Evolutionary conservation across 2,329 filamentous ascomycete genomes (phyloP).

Genomic region (Colletotrichum sp.): DNA sequence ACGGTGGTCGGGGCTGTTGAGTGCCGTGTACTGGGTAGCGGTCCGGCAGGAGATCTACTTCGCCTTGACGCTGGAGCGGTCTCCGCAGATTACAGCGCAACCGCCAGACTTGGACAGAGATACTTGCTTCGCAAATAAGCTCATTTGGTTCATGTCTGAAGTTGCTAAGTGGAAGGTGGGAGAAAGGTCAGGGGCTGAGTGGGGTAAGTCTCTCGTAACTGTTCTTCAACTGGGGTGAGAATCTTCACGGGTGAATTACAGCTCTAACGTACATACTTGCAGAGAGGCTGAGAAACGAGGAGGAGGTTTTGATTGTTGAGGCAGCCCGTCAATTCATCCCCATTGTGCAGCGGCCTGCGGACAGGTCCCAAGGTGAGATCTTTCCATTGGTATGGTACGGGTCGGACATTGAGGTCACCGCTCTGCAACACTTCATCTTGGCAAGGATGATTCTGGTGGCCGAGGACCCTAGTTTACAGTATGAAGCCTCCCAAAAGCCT

Average conservation of each 20-base stretch:
- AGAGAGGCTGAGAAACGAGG: not conserved
- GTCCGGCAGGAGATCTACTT: slow-evolving; percentile 46
- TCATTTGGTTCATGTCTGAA: slow-evolving; percentile 46
- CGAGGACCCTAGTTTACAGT: slow-evolving; percentile 42
- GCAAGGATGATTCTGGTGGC: slow-evolving; percentile 44
- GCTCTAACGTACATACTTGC: not conserved
- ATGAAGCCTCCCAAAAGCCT: not conserved
- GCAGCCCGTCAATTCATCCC: slow-evolving; percentile 23
- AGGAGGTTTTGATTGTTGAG: not conserved
- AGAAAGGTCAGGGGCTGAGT: slow-evolving; percentile 38
- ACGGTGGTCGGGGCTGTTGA: slow-evolving; percentile 40
- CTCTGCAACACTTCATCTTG: slow-evolving; percentile 43
- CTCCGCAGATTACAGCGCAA: slow-evolving; percentile 40
- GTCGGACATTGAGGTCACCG: slow-evolving; percentile 44
- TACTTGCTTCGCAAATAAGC: slow-evolving; percentile 42
- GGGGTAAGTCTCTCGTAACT: slow-evolving; percentile 31
- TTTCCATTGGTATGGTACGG: slow-evolving; percentile 45
- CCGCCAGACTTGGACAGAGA: slow-evolving; percentile 35
- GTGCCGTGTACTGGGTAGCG: slow-evolving; percentile 47
- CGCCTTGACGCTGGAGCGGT: slow-evolving; percentile 41
- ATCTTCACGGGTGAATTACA: not conserved
- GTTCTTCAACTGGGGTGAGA: slow-evolving; percentile 19
- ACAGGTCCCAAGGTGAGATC: slow-evolving; percentile 41
- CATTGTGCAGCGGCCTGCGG: slow-evolving; percentile 36
- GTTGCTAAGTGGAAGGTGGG: slow-evolving; percentile 47